phyloP scores from a whole-genome alignment of 208 protist genomes.

The Trypanosoma boissoni region DNA sequence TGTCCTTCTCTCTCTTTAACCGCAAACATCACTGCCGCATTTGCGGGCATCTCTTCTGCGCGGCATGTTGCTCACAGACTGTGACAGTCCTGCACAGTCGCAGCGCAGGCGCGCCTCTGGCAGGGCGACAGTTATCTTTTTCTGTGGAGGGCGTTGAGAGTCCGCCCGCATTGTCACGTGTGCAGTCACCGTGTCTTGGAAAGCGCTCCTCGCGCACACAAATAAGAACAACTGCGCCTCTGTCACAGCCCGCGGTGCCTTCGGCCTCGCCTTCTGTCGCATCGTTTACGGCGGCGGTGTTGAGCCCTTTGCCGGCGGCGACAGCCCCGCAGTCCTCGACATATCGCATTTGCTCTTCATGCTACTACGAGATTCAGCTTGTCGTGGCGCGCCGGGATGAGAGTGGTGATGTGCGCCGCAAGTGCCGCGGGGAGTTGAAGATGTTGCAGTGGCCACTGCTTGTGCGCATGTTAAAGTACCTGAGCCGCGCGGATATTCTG shows the following conservation, averaged over 20 bases:
- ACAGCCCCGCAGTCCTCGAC: constrained; percentile 12
- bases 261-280: background rate
- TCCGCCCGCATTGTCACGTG: background rate
- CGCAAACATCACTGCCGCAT: constrained; percentile 78
- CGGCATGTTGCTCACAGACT: constrained; percentile 59
- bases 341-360: constrained; percentile 48
- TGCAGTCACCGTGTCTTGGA: background rate
- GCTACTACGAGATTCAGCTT: constrained; percentile 84
- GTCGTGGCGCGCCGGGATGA: constrained; percentile 66
- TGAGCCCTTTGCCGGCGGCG: background rate
- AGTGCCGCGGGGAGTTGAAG: constrained; percentile 81
- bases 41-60: constrained; percentile 78
- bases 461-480: constrained; percentile 70
- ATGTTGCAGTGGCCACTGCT: constrained; percentile 73
- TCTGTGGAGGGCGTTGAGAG: too few species aligned
- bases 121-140: too few species aligned
- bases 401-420: constrained; percentile 58
- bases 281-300: background rate
- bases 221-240: too few species aligned
- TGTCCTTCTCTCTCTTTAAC: constrained; percentile 77
- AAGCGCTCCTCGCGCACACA: background rate
- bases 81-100: constrained; percentile 2
- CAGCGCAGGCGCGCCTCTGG: too few species aligned
- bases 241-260: too few species aligned
- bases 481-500: constrained; percentile 50